Evolutionary conservation across 805 yeast genomes (phyloP), one percentile per base, ranked within the genome.

Genomic region (Candida piceae): DNA sequence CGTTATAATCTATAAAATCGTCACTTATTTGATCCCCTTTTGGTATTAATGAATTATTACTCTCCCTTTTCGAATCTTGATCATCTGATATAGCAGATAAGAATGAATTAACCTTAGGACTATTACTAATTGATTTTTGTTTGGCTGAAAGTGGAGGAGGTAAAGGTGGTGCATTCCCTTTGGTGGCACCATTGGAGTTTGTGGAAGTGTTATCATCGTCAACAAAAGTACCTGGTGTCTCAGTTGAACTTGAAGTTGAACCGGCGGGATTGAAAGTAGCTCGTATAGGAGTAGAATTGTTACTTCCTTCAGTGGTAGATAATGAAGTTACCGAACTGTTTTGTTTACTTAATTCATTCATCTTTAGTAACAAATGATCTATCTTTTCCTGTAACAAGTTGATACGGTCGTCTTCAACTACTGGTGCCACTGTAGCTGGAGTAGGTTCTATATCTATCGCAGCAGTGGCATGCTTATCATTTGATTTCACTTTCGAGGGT

Each of bases 101-200:
- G 23, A 55, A 55, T 4, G 50, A 31, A 33, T 44, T 50, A 2
- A 52, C 52, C 13, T 52, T 44, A 2, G 59, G 58, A 21, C 58
- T 51, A 19, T 29, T 45, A 1, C 50, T 35, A n/a, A 45, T 26
- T 4, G 55, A 49, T 31, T 44, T 50, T 13, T 46, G 50, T 7
- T 52, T 46, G 4, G 41, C 39, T 4, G 62, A 48, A 5, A 58
- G 53, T 4, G 50, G 50, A 3, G 58, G 60, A 6, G 62, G 62
- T 27, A 55, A 36, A 7, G 62, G 60, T 10, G 62, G 60, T 2
- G 52, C 47, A 27, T 13, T n/a, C 10, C 17, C 28, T 2, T 19
- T 24, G 17, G 19, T 33, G 3, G 42, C 9, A n/a, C 13, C 31
- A 34, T 29, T 36, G 9, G 37, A n/a, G n/a, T 31, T 35, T 22